Evolutionary conservation across 345 rosid species (phyloP), one percentile per base, ranked within the genome.

Genomic region (Carallia brachiata): DNA sequence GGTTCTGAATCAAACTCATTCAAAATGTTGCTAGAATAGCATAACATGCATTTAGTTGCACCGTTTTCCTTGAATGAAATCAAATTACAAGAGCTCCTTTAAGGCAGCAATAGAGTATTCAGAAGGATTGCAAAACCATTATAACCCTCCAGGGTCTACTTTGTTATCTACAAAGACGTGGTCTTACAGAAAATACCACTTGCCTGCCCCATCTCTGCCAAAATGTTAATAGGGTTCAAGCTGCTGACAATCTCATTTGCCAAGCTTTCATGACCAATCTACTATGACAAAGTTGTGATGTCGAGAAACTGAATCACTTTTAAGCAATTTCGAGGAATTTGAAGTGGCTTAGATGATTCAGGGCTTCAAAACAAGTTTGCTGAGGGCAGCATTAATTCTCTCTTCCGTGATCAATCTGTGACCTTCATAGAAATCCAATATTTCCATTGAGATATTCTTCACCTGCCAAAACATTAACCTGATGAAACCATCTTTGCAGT

Each of bases 311-410:
- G 31, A 9, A 54, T 6, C 23, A 18, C 55, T 23, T 66, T 47
- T 61, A 1, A n/a, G 71, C 10, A 4, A 40, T 74, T 44, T 31
- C 16, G 17, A 44, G 50, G 50, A 44, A 44, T 44, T 16, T 44
- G 1, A 1, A 44, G 50, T 56, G 60, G 60, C 60, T 19, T 13
- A n/a, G 50, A 37, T 8, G 36, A 61, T 70, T 78, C 78, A 83
- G 15, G 84, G 80, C 81, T 71, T 93, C 70, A 71, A 60, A 68
- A 83, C 84, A 61, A 92, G 90, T 83, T 92, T 95, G 89, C 16
- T 58, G 54, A 84, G 68, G 36, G 81, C 84, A 44, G 74, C 67
- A 62, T 16, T 68, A 52, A 77, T 47, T 77, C 79, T 86, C 60
- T 84, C 90, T 0, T 86, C 90, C 15, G 85, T 6, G 44, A 62